Conservation (phyloP, 305 asterid genomes). For the Withania somnifera region DNA sequence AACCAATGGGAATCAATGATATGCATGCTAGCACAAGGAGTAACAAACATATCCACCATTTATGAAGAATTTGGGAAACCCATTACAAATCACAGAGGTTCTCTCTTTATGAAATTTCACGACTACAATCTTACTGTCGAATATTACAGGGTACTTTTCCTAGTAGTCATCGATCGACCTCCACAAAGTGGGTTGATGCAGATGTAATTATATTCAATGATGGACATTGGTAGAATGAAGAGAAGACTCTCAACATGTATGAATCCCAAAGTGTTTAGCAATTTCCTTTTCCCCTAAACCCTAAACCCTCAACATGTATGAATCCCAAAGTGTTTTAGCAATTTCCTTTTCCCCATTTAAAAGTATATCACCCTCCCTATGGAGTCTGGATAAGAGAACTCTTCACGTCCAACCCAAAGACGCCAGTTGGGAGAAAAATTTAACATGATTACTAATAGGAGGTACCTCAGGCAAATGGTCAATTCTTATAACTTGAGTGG, state of each 20-base stretch:
- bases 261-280: background rate
- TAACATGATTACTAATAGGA: too few species aligned
- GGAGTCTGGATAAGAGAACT: background rate
- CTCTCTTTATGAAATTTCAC: constrained; percentile 52
- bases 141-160: constrained; percentile 74
- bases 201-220: constrained; percentile 59
- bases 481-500: too few species aligned
- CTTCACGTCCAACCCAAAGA: too few species aligned
- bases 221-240: constrained; percentile 96
- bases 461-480: too few species aligned
- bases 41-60: constrained; percentile 37
- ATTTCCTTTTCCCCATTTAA: too few species aligned
- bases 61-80: constrained; percentile 67
- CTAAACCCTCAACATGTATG: too few species aligned
- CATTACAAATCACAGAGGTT: constrained; percentile 77
- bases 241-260: constrained; percentile 61
- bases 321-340: too few species aligned
- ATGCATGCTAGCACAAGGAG: constrained; percentile 81
- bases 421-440: too few species aligned
- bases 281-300: too few species aligned
- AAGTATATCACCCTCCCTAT: background rate
- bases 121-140: constrained; percentile 69
- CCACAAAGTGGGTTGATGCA: constrained; percentile 66
- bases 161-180: constrained; percentile 46
- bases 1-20: constrained; percentile 95